Percentiles rank a stretch among this genome's conserved stretches.
Conservation (phyloP, 1,284 basidiomycete species). For the Leccinum fuscescens region DNA sequence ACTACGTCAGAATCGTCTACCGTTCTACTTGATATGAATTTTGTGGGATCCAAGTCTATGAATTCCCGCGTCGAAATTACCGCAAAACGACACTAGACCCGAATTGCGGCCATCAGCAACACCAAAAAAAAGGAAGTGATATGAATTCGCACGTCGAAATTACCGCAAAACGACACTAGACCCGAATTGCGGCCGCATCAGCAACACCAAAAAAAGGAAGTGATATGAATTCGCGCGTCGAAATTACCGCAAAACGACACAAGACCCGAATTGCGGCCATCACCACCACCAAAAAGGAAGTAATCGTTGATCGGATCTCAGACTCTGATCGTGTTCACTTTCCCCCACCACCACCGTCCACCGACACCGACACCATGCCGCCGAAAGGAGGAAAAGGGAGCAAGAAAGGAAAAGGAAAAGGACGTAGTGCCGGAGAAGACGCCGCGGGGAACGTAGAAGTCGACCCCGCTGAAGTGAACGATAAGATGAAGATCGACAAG, state of each 20-base stretch:
- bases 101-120: neutral
- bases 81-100: neutral
- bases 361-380: neutral
- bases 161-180: too few relatives aligned
- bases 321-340: too few relatives aligned
- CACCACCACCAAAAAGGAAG: too few relatives aligned
- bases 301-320: neutral
- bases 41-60: too few relatives aligned
- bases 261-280: neutral
- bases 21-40: too few relatives aligned
- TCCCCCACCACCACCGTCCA: too few relatives aligned
- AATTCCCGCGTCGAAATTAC: neutral
- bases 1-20: too few relatives aligned
- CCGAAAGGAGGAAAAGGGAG: neutral
- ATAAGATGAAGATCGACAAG: neutral
- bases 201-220: too few relatives aligned
- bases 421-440: neutral
- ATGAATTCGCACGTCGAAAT: too few relatives aligned
- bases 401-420: neutral
- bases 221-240: too few relatives aligned
- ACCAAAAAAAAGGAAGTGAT: neutral
- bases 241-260: neutral
- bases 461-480: neutral
- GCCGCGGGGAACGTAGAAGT: too few relatives aligned
- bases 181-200: too few relatives aligned